Evolutionary conservation across 371 early-diverging fungal species (phyloP).

Genomic region (Syncephalastrum racemosum): DNA sequence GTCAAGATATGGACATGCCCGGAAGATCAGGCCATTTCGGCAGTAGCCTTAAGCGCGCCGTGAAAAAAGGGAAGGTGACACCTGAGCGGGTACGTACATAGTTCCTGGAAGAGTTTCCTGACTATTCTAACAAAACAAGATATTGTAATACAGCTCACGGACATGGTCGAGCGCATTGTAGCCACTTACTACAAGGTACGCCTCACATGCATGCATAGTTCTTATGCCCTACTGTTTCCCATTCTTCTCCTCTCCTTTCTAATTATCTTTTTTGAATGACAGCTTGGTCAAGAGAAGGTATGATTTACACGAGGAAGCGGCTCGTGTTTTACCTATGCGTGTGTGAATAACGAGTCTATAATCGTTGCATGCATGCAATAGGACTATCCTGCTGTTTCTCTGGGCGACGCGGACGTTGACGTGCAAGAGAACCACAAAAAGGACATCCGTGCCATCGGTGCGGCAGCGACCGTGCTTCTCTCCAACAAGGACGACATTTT

Average conservation of each 20-base stretch:
- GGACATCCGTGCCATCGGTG: conserved; percentile 44
- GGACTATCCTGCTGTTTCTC: conserved; percentile 32
- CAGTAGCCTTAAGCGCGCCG: conserved; percentile 27
- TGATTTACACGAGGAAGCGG: too few species aligned
- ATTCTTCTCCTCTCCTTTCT: too few species aligned
- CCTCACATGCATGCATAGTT: background rate
- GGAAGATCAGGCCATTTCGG: conserved; percentile 35
- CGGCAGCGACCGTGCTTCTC: conserved; percentile 51
- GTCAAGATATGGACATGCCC: conserved; percentile 57
- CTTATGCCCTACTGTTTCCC: too few species aligned
- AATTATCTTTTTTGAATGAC: too few species aligned
- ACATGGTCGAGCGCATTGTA: conserved; percentile 60
- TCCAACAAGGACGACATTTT: conserved; percentile 46
- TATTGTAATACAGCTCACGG: conserved; percentile 21
- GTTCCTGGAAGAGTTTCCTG: background rate
- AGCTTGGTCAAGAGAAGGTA: conserved; percentile 8
- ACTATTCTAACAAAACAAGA: too few species aligned
- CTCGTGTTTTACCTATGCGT: too few species aligned
- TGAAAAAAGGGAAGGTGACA: conserved; percentile 21
- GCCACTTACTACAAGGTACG: conserved; percentile 50
- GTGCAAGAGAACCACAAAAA: conserved; percentile 44
- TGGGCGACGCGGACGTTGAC: conserved; percentile 30
- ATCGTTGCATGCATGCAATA: too few species aligned
- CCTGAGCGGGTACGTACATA: conserved; percentile 20
- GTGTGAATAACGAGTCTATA: too few species aligned